These are phyloP conservation scores for Narthecium ossifragum DNA, from an alignment of 106 monocot genomes.

Conservation along the genomic window DNA sequence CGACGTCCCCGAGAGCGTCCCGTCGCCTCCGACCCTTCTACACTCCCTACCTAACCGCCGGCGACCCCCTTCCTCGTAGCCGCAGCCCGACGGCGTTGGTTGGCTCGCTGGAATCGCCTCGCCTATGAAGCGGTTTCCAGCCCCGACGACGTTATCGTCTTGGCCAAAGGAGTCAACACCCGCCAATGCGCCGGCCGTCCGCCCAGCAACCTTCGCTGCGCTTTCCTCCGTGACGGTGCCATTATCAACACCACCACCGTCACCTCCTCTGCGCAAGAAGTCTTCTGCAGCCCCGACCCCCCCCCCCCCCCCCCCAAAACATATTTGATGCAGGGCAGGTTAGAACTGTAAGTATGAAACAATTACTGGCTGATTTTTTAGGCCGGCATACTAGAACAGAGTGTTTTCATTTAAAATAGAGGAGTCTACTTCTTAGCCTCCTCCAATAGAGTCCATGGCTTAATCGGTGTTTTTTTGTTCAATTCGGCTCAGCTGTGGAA, in stretches of 20 bases:
- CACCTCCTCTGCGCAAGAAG: constrained; percentile 59
- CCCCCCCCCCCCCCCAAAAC: too few relatives aligned
- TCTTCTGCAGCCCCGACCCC: constrained; percentile 66
- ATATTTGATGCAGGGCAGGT: too few relatives aligned
- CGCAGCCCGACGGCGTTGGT: constrained; percentile 1
- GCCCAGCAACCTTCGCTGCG: constrained; percentile 32
- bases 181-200: constrained; percentile 22
- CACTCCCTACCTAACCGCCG: constrained; percentile 31
- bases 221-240: constrained; percentile 19
- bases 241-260: constrained; percentile 17
- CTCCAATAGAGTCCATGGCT: too few relatives aligned
- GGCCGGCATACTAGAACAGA: too few relatives aligned
- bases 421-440: too few relatives aligned
- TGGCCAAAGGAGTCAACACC: constrained; percentile 74
- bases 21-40: constrained; percentile 27
- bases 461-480: too few relatives aligned
- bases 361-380: too few relatives aligned
- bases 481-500: too few relatives aligned
- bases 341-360: too few relatives aligned
- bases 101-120: constrained; percentile 43
- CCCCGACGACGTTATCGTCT: constrained; percentile 53
- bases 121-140: constrained; percentile 61
- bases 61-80: neutral
- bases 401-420: too few relatives aligned
- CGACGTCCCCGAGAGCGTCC: constrained; percentile 20